Conservation (phyloP, 1,284 basidiomycete genomes). For the Naganishia liquefaciens region DNA sequence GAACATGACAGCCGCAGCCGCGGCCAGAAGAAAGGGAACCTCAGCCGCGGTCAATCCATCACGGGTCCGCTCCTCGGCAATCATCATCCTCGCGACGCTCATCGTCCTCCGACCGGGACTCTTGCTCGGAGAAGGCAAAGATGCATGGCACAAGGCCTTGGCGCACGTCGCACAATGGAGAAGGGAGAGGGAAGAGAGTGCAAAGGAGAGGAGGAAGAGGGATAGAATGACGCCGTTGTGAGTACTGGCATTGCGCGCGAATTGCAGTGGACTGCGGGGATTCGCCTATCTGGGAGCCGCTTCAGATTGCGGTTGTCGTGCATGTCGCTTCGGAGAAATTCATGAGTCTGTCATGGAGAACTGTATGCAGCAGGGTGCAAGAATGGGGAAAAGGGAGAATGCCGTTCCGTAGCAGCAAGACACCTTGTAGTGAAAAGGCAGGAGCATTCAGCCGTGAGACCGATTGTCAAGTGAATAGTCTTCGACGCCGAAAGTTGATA, state of each 20-base stretch:
- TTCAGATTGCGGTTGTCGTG: too few relatives aligned
- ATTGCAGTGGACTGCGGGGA: too few relatives aligned
- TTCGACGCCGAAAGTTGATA: too few relatives aligned
- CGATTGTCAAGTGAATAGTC: too few relatives aligned
- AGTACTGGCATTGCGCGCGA: constrained; percentile 10
- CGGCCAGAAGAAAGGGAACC: not conserved
- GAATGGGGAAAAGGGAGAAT: too few relatives aligned
- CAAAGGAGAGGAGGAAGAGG: constrained; percentile 42
- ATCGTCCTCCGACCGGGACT: constrained; percentile 22
- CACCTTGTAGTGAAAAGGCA: too few relatives aligned
- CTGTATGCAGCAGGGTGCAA: too few relatives aligned
- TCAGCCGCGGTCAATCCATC: not conserved
- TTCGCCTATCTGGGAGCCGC: too few relatives aligned
- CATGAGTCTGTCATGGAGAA: too few relatives aligned
- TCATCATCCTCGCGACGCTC: constrained; percentile 18
- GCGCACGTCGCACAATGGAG: constrained; percentile 38
- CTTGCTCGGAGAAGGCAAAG: constrained; percentile 5
- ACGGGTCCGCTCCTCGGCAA: constrained; percentile 5
- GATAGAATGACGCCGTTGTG: constrained; percentile 51
- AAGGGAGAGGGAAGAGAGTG: constrained; percentile 34
- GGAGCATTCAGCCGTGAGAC: too few relatives aligned
- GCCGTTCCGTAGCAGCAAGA: too few relatives aligned
- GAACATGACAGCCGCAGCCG: not conserved
- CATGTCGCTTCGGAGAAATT: too few relatives aligned
- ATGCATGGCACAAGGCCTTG: not conserved